These are phyloP conservation scores for Beauveria sp. DNA, from an alignment of 2,329 filamentous ascomycete species.

Conservation along the genomic window DNA sequence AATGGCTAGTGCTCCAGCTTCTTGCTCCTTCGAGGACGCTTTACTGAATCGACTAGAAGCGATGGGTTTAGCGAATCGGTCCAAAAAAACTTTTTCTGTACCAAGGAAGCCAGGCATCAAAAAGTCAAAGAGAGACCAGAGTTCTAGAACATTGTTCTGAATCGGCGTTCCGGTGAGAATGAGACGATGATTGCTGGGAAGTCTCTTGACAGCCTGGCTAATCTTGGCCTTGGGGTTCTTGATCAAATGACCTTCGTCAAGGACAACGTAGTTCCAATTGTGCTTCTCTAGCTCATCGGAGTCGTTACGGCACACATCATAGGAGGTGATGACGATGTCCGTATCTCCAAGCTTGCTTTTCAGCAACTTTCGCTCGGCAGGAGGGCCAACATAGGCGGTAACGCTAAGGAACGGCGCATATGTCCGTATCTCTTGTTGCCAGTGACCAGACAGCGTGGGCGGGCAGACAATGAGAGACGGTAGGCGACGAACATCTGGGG, in stretches of 20 bases:
- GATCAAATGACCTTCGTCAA: slow-evolving; percentile 96
- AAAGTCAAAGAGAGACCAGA: slow-evolving; percentile 98
- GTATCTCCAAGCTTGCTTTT: slow-evolving; percentile 64
- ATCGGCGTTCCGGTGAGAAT: slow-evolving; percentile 97
- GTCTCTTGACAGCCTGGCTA: slow-evolving; percentile 81
- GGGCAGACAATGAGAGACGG: slow-evolving; percentile 95
- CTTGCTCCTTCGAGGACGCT: slow-evolving; percentile 96
- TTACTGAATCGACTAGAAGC: slow-evolving; percentile 92
- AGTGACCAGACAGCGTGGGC: slow-evolving; percentile 92
- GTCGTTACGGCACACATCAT: slow-evolving; percentile 96
- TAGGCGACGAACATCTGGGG: slow-evolving; percentile 68
- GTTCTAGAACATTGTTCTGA: slow-evolving; percentile 92
- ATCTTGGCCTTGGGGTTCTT: slow-evolving; percentile 98
- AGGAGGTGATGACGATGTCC: slow-evolving; percentile 94
- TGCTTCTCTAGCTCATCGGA: slow-evolving; percentile 74
- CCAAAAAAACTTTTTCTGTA: slow-evolving; percentile 89
- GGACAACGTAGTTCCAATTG: slow-evolving; percentile 94
- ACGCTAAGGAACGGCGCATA: slow-evolving; percentile 92
- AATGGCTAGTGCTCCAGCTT: slow-evolving; percentile 90
- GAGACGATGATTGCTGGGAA: slow-evolving; percentile 86
- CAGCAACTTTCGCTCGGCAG: slow-evolving; percentile 67
- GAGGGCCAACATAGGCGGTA: slow-evolving; percentile 85
- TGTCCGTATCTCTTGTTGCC: slow-evolving; percentile 94
- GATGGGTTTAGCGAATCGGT: slow-evolving; percentile 91
- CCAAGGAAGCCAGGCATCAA: slow-evolving; percentile 97